Evolutionary conservation across 352 stramenopile species (phyloP).

Genomic region (Phytopythium vexans): DNA sequence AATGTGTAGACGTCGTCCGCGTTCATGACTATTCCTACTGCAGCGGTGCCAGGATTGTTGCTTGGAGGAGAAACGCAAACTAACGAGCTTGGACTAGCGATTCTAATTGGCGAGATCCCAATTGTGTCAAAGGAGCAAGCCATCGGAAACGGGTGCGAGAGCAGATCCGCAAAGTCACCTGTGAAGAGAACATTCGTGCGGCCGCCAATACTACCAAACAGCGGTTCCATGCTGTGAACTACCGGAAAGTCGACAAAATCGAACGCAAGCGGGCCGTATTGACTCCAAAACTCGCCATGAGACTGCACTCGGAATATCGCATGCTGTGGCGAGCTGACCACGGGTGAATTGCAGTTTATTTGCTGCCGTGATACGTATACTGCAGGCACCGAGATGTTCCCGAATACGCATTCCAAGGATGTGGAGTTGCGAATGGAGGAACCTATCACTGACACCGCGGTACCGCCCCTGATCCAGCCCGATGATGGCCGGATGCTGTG

Average conservation of each 20-base stretch:
- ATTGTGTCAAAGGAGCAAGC: constrained; percentile 31
- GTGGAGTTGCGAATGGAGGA: constrained; percentile 17
- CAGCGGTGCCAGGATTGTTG: neutral
- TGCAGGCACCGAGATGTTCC: constrained; percentile 15
- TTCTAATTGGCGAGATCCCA: too few relatives aligned
- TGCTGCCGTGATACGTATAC: constrained; percentile 20
- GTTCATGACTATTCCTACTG: constrained; percentile 28
- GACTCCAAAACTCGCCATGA: constrained; percentile 10
- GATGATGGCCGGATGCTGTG: constrained; percentile 19
- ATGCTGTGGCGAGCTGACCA: constrained; percentile 6
- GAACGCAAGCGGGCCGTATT: constrained; percentile 16
- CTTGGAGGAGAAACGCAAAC: constrained; percentile 23
- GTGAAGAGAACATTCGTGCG: constrained; percentile 24
- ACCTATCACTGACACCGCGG: constrained; percentile 22
- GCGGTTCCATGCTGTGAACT: constrained; percentile 17
- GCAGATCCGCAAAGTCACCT: constrained; percentile 21
- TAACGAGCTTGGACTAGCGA: constrained; percentile 7
- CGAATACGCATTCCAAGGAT: constrained; percentile 32
- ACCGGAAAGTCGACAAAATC: constrained; percentile 12
- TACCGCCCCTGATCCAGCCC: constrained; percentile 35
- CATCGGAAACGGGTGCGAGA: constrained; percentile 3
- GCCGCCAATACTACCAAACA: constrained; percentile 17
- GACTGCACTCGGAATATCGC: constrained; percentile 14
- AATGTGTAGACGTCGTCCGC: constrained; percentile 15
- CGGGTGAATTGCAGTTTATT: constrained; percentile 25